Percentiles rank a stretch among this genome's conserved stretches.
Evolutionary conservation across 2,329 filamentous ascomycete species (phyloP).

Genomic region (Colletotrichum viniferum): DNA sequence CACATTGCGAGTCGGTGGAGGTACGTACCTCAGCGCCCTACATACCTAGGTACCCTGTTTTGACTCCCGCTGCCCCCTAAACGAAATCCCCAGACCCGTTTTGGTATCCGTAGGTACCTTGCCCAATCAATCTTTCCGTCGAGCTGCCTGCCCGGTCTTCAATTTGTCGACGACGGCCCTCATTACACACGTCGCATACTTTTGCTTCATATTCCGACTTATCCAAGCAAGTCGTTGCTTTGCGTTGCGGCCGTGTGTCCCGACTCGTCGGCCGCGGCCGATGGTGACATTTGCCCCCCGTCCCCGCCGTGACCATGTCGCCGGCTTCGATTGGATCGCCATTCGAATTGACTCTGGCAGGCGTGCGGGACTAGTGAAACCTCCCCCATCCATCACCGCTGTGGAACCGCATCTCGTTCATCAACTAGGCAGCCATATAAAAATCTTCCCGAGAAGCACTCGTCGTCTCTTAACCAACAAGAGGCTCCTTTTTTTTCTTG

Average conservation of each 20-base stretch:
- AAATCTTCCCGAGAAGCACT: background rate
- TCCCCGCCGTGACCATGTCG: background rate
- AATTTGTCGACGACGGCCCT: background rate
- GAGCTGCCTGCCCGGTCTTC: background rate
- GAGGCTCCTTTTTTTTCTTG: background rate
- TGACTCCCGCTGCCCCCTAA: background rate
- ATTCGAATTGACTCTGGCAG: background rate
- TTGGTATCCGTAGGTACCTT: background rate
- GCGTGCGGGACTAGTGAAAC: background rate
- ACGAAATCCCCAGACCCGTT: background rate
- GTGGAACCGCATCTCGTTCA: background rate
- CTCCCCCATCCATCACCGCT: background rate
- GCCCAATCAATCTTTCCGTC: background rate
- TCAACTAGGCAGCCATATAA: conserved; percentile 15
- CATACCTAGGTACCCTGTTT: background rate
- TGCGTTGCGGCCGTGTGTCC: background rate
- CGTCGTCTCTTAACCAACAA: background rate
- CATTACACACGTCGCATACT: background rate
- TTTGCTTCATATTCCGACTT: background rate
- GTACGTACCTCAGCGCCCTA: background rate
- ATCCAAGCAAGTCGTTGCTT: background rate
- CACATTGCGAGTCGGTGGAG: background rate
- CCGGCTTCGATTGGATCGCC: background rate
- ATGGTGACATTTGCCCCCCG: background rate
- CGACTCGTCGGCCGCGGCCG: conserved; percentile 1